phyloP scores from a whole-genome alignment of 2,329 filamentous ascomycete species.

The Pseudofabraea citricarpa region DNA sequence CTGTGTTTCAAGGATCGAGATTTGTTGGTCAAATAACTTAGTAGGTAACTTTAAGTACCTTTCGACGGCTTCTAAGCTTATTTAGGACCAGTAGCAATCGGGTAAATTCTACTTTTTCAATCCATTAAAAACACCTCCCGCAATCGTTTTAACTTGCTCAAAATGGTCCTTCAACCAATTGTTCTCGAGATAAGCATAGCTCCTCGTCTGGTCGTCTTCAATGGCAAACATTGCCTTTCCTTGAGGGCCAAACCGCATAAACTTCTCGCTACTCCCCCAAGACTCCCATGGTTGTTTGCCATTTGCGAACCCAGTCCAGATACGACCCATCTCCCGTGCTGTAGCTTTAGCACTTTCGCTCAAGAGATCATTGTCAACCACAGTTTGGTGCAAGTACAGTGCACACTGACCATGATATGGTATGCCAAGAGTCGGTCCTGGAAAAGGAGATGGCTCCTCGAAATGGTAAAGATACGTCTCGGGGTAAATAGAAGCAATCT shows the following conservation, averaged over 20 bases:
- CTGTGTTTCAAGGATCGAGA: too few relatives aligned
- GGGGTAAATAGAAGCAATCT: constrained; percentile 1
- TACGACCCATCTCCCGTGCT: constrained; percentile 4
- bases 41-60: too few relatives aligned
- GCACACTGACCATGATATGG: constrained; percentile 6
- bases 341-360: neutral
- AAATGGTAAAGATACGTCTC: constrained; percentile 7
- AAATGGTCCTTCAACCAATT: neutral
- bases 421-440: neutral
- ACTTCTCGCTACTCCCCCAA: neutral
- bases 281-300: constrained; percentile 10
- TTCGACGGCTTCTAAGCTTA: neutral
- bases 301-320: constrained; percentile 4
- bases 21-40: too few relatives aligned
- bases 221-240: neutral
- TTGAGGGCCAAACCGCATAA: neutral
- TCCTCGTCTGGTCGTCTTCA: neutral
- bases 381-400: constrained; percentile 4
- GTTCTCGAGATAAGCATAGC: neutral
- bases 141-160: neutral
- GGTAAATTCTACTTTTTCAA: too few relatives aligned
- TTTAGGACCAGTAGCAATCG: too few relatives aligned
- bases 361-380: constrained; percentile 1
- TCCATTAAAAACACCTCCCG: too few relatives aligned
- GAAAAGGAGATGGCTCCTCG: constrained; percentile 1